Base-by-base conservation (phyloP, 2,329 filamentous ascomycete genomes). In the Cladophialophora bantiana region DNA sequence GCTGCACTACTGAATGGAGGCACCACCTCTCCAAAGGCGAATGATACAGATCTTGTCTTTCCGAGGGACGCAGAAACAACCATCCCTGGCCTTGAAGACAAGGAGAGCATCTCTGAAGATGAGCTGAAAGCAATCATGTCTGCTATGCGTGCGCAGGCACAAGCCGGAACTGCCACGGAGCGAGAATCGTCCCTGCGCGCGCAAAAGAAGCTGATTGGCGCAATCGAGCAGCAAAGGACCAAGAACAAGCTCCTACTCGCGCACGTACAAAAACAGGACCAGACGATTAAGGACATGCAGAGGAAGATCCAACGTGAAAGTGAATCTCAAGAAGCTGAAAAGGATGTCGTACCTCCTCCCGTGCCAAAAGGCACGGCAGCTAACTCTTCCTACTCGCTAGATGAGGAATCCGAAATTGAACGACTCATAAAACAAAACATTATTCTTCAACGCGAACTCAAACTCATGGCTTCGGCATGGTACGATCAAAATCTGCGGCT, bases 391-490 rank as follows among this genome's bases (percentile, higher is more conserved):
- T 52, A 40, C 6, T 36, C 38, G 15, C 35, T 40, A 1, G 68
- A 69, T 12, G 62, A 66, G 42, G 64, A 67, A 45, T 61, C 63
- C 38, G 67, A 70, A 42, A 50, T 70, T 18, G 70, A 73, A 20
- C 61, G 55, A 36, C 69, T 70, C 31, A 62, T 38, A 12, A 62
- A 45, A 32, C 61, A 70, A 50, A 73, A 72, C 45, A 66, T 50
- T 4, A 70, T 71, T 42, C 67, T 74, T 12, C 67, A 69, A 34
- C 79, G 80, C 38, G 81, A 83, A 70, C 76, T 83, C 34, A 74
- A 75, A 48, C 78, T 83, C 50, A 78, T 83, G 61, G 79, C 77
- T 64, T 82, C 80, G 6, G 80, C 81, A 9, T 83, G 81, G 81
- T 82, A 81, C 68, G 78, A 83, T 59, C 76, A 82, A 54, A 80